Percentiles rank a stretch among this genome's conserved stretches.
phyloP scores from a whole-genome alignment of 192 early-diverging fungal species.

The Fimicolochytrium jonesii region DNA sequence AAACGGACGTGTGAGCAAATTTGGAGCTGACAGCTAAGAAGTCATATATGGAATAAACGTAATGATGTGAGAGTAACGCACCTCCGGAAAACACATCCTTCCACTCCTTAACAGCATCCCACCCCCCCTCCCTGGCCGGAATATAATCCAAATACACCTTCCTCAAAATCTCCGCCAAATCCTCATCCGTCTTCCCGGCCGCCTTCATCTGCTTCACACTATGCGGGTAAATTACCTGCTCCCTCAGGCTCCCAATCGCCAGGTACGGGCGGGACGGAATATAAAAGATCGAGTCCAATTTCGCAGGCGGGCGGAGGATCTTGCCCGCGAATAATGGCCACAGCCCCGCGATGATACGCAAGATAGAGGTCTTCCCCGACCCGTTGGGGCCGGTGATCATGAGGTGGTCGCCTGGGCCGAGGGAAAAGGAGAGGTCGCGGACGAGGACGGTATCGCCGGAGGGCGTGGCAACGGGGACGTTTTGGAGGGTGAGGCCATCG shows the following conservation, averaged over 20 bases:
- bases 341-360: constrained; percentile 92
- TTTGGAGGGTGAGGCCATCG: constrained; percentile 34
- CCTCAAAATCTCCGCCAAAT: constrained; percentile 73
- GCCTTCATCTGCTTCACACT: constrained; percentile 50
- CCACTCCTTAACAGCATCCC: constrained; percentile 52
- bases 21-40: too few species aligned
- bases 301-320: constrained; percentile 33
- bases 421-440: constrained; percentile 70
- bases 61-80: too few species aligned
- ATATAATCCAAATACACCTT: constrained; percentile 82
- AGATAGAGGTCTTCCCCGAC: constrained; percentile 81
- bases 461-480: constrained; percentile 43
- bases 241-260: constrained; percentile 85
- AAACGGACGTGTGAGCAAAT: too few species aligned
- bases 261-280: constrained; percentile 98
- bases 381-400: constrained; percentile 95
- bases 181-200: constrained; percentile 67
- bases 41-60: too few species aligned
- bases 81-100: constrained; percentile 91
- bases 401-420: constrained; percentile 84
- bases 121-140: constrained; percentile 53
- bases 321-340: constrained; percentile 88
- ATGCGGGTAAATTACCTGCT: constrained; percentile 96
- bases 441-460: constrained; percentile 42
- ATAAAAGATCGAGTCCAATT: constrained; percentile 84